Evolutionary conservation across 2,329 filamentous ascomycete genomes (phyloP).

Genomic region (Penicillium sp.): DNA sequence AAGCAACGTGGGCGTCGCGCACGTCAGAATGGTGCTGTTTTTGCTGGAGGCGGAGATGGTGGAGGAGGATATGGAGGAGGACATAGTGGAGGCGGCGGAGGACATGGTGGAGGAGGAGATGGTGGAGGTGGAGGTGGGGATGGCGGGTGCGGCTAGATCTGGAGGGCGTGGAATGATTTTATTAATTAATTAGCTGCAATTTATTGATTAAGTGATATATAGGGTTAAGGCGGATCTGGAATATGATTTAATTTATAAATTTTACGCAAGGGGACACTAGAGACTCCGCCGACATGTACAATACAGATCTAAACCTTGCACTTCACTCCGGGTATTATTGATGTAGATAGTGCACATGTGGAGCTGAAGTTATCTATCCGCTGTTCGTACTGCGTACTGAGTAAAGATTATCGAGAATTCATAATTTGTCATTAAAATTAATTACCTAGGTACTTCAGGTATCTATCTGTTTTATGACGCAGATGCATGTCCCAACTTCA

Average conservation of each 20-base stretch:
- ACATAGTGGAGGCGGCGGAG: background rate
- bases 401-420: background rate
- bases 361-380: background rate
- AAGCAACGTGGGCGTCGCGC: background rate
- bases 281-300: background rate
- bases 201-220: background rate
- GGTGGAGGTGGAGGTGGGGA: background rate
- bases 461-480: background rate
- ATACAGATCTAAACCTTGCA: background rate
- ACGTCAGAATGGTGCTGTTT: too few species aligned
- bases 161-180: background rate
- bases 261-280: background rate
- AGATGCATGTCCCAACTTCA: background rate
- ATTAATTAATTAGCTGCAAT: background rate
- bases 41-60: background rate
- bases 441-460: background rate
- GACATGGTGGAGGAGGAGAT: background rate
- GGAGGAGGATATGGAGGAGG: background rate
- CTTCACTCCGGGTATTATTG: background rate
- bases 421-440: background rate
- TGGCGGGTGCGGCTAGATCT: slow-evolving; percentile 4
- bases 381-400: background rate
- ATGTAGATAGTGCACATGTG: background rate
- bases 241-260: background rate
- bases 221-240: background rate